Conservation (phyloP, 164 flowering plant species). For the Vitis amurensis region DNA sequence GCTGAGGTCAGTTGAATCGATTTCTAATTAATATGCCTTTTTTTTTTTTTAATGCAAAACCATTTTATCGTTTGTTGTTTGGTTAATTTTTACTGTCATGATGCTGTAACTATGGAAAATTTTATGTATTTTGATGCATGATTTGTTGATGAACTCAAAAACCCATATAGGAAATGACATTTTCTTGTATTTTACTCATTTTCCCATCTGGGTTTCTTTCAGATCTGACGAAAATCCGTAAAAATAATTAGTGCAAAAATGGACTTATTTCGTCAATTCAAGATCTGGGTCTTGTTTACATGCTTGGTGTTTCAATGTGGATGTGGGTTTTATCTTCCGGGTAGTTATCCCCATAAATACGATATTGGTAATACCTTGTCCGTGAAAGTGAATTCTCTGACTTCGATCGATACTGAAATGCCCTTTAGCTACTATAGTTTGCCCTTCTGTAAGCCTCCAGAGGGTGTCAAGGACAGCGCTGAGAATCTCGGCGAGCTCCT, state of each 20-base stretch:
- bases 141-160: not conserved
- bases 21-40: too few species aligned
- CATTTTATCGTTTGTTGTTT: too few species aligned
- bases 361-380: conserved; percentile 41
- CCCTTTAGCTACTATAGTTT: conserved; percentile 77
- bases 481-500: conserved; percentile 89
- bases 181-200: not conserved
- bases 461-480: conserved; percentile 73
- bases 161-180: not conserved
- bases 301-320: conserved; percentile 38
- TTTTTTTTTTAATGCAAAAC: too few species aligned
- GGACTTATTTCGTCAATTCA: conserved; percentile 30
- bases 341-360: conserved; percentile 83
- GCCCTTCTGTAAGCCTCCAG: conserved; percentile 68
- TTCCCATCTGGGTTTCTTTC: conserved; percentile 24
- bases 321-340: conserved; percentile 80
- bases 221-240: conserved; percentile 34
- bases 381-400: conserved; percentile 77
- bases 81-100: too few species aligned
- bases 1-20: too few species aligned
- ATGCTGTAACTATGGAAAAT: not conserved
- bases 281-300: conserved; percentile 44
- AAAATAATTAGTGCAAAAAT: conserved; percentile 16
- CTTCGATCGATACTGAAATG: conserved; percentile 80
- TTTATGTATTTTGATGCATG: not conserved